Percentiles rank a stretch among this genome's conserved stretches.
Evolutionary conservation across 352 stramenopile genomes (phyloP).

Genomic region (Phytophthora pistaciae): DNA sequence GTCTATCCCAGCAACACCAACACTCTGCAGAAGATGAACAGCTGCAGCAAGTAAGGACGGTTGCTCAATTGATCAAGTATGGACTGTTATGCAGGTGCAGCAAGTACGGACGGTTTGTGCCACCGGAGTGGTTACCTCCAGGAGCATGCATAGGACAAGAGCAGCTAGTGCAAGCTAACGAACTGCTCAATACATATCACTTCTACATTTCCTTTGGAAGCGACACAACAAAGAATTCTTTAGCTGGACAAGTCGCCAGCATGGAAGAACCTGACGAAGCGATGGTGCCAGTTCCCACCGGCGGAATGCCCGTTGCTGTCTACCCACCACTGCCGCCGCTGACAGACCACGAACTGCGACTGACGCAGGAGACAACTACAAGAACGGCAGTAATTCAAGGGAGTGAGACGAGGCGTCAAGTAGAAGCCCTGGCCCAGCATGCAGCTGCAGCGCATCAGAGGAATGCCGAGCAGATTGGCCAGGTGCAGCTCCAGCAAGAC

Average conservation of each 20-base stretch:
- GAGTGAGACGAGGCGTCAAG: conserved; percentile 8
- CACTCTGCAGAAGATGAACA: too few relatives aligned
- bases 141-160: background rate
- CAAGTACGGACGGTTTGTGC: too few relatives aligned
- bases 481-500: conserved; percentile 24
- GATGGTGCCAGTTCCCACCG: background rate
- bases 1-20: too few relatives aligned
- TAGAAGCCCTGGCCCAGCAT: conserved; percentile 20
- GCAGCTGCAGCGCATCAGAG: conserved; percentile 18
- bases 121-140: background rate
- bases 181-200: background rate
- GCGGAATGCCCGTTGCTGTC: background rate
- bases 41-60: too few relatives aligned
- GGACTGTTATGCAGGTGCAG: too few relatives aligned
- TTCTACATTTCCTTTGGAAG: conserved; percentile 4
- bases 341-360: background rate
- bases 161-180: background rate
- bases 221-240: background rate
- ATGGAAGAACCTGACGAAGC: background rate
- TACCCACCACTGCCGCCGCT: background rate
- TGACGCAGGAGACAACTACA: background rate
- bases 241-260: background rate
- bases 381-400: background rate
- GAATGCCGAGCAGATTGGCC: conserved; percentile 8
- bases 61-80: too few relatives aligned